phyloP scores from a whole-genome alignment of 225 moss, liverwort and hornwort genomes.

The Pleurozium schreberi region DNA sequence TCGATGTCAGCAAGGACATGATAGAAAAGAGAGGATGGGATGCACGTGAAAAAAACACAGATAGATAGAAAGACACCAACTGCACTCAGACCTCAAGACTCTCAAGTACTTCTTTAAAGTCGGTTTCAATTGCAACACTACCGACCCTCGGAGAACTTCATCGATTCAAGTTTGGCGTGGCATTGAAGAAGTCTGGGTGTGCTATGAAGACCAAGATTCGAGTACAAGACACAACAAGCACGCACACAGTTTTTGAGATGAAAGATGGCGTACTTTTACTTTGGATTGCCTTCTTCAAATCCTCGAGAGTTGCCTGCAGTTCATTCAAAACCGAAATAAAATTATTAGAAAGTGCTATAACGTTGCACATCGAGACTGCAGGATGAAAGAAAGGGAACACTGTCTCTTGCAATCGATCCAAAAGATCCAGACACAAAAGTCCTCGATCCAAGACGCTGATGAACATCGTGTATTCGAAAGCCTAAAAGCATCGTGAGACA shows the following conservation, averaged over 20 bases:
- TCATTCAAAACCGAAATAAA: background rate
- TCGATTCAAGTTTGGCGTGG: background rate
- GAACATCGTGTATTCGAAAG: no score
- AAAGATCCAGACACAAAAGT: background rate
- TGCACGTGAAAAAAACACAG: background rate
- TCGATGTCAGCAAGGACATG: background rate
- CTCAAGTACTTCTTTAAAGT: background rate
- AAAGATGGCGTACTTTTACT: slow-evolving; percentile 16
- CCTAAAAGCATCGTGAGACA: background rate
- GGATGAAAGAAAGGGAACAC: background rate
- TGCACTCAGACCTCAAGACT: background rate
- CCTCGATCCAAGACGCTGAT: background rate
- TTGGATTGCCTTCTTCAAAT: slow-evolving; percentile 49
- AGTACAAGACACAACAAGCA: background rate
- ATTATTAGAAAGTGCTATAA: background rate
- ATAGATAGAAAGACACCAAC: background rate
- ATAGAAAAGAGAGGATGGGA: background rate
- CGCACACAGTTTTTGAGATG: background rate
- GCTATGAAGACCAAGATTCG: background rate
- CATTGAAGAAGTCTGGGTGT: background rate
- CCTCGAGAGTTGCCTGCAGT: slow-evolving; percentile 40
- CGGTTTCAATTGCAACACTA: background rate
- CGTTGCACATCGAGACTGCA: background rate
- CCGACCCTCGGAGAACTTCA: background rate
- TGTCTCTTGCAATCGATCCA: background rate